Evolutionary conservation across 768 basidiomycete species (phyloP).

Genomic region (Boletus barrowsii): DNA sequence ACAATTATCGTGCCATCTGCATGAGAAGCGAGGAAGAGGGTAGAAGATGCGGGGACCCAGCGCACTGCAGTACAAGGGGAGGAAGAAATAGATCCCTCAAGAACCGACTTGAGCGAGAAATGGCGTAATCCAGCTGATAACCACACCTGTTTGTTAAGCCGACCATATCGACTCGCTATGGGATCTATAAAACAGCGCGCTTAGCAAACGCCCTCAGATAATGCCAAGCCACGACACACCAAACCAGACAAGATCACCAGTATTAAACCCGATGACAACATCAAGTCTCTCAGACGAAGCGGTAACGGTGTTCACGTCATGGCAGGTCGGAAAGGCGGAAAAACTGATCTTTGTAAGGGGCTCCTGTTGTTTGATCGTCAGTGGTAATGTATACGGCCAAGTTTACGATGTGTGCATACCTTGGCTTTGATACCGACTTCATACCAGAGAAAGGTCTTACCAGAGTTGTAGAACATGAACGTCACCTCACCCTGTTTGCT

Average conservation of each 20-base stretch:
- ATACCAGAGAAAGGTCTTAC: constrained; percentile 81
- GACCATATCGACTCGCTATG: constrained; percentile 73
- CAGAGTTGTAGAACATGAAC: constrained; percentile 85
- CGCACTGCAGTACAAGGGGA: constrained; percentile 86
- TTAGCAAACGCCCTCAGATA: background rate
- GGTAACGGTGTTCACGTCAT: constrained; percentile 80
- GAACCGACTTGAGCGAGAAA: constrained; percentile 9
- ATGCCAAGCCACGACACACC: constrained; percentile 46
- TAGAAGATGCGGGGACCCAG: constrained; percentile 81
- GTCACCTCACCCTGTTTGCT: constrained; percentile 82
- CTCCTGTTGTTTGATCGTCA: constrained; percentile 54
- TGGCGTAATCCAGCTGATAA: background rate
- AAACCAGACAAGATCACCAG: constrained; percentile 96
- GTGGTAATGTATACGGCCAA: background rate
- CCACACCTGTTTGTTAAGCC: constrained; percentile 81
- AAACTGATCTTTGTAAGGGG: constrained; percentile 83
- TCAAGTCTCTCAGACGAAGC: constrained; percentile 78
- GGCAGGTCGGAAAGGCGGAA: constrained; percentile 84
- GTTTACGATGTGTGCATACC: constrained; percentile 41
- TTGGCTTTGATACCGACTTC: constrained; percentile 84
- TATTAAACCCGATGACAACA: constrained; percentile 86
- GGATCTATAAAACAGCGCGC: constrained; percentile 50
- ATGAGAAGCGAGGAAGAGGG: constrained; percentile 83
- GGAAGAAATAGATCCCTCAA: constrained; percentile 70
- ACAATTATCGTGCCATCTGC: constrained; percentile 87